These are phyloP conservation scores for Anthracocystis walkeri DNA, from an alignment of 1,284 basidiomycete genomes.

Conservation along the genomic window DNA sequence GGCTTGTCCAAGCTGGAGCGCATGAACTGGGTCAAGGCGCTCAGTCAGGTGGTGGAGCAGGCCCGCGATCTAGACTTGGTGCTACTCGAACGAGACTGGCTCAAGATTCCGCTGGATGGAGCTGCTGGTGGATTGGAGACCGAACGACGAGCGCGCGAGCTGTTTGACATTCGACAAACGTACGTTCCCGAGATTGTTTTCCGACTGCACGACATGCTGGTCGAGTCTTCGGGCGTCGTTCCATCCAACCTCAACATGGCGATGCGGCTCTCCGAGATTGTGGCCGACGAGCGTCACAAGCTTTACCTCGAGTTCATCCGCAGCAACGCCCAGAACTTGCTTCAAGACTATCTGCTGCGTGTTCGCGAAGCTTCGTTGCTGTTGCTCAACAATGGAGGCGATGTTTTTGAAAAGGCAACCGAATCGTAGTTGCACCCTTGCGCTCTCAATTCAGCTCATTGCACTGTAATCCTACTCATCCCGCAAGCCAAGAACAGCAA, in stretches of 20 bases:
- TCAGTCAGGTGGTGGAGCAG: conserved; percentile 68
- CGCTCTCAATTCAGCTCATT: neutral
- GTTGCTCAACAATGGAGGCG: conserved; percentile 41
- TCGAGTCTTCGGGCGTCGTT: conserved; percentile 76
- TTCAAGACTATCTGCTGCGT: conserved; percentile 61
- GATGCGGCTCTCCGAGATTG: conserved; percentile 81
- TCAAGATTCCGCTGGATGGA: conserved; percentile 69
- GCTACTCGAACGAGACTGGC: conserved; percentile 72
- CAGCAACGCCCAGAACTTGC: conserved; percentile 69
- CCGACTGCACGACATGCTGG: conserved; percentile 81
- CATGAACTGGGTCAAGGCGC: conserved; percentile 52
- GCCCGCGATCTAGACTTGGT: conserved; percentile 70
- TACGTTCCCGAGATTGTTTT: conserved; percentile 92
- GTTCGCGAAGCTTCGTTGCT: conserved; percentile 60
- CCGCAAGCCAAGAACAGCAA: neutral
- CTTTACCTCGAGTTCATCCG: conserved; percentile 88
- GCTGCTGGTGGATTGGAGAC: conserved; percentile 67
- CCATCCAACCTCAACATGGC: conserved; percentile 82
- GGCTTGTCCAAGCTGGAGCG: conserved; percentile 51
- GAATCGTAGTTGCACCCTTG: conserved; percentile 18
- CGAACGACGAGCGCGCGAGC: conserved; percentile 77
- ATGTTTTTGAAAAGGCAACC: conserved; percentile 45
- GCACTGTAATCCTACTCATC: neutral
- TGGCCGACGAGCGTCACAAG: conserved; percentile 88
- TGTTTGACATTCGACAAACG: conserved; percentile 84